A percentile compares a stretch with the other conserved stretches of the same genome.
Conservation (phyloP, 225 moss, liverwort and hornwort species). For the Bryoerythrophyllum caledonicum region DNA sequence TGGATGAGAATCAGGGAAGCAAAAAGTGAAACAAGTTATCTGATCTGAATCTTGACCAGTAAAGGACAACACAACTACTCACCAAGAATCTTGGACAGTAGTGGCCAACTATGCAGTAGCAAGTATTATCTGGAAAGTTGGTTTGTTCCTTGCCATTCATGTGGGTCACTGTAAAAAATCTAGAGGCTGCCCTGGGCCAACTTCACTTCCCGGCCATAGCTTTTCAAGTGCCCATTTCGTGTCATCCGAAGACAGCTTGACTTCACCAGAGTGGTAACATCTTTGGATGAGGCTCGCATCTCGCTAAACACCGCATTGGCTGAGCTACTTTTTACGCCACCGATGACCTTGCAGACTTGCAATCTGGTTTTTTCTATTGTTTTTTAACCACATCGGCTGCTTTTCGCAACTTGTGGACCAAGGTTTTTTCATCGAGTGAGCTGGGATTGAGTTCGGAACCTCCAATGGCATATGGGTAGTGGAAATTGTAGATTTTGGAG, state of each 20-base stretch:
- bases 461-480: no score
- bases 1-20: not conserved
- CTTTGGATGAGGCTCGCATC: conserved; percentile 21
- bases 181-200: not conserved
- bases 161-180: not conserved
- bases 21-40: not conserved
- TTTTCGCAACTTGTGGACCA: no score
- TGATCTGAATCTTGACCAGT: not conserved
- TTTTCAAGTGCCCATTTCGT: not conserved
- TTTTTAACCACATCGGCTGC: no score
- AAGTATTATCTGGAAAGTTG: not conserved
- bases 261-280: not conserved
- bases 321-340: not conserved
- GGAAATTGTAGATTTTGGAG: no score
- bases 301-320: not conserved
- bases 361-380: not conserved
- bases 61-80: not conserved
- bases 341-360: not conserved
- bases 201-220: conserved; percentile 3
- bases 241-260: not conserved
- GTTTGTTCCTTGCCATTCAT: not conserved
- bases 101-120: not conserved
- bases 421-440: no score
- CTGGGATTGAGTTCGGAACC: no score
- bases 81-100: not conserved